A percentile compares a stretch with the other conserved stretches of the same genome.
Evolutionary conservation across 1,139 yeast genomes (phyloP).

Genomic region (Diutina pseudorugosa): DNA sequence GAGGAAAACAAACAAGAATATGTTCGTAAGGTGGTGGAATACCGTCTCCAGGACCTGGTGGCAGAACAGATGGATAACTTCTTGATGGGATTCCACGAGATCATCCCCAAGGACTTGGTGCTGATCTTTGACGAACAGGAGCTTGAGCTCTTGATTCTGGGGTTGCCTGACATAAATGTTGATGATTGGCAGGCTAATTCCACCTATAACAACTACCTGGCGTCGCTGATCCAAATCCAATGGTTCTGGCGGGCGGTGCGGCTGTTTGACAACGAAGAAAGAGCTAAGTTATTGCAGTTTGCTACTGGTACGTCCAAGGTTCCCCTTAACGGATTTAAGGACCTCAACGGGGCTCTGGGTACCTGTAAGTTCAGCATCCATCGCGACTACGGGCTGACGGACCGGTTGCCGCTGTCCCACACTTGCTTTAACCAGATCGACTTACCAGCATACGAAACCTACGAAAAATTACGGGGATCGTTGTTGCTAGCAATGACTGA

Average conservation of each 20-base stretch:
- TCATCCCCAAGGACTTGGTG: conserved; percentile 78
- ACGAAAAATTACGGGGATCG: conserved; percentile 75
- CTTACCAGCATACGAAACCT: conserved; percentile 84
- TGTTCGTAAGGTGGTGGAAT: conserved; percentile 77
- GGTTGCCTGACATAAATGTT: conserved; percentile 92
- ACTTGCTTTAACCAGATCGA: conserved; percentile 95
- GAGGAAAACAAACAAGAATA: conserved; percentile 88
- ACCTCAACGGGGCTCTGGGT: conserved; percentile 81
- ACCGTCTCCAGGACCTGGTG: conserved; percentile 72
- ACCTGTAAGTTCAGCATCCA: conserved; percentile 81
- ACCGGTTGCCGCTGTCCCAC: conserved; percentile 88
- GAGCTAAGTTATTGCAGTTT: conserved; percentile 88
- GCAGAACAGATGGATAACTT: conserved; percentile 82
- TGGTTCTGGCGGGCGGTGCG: conserved; percentile 99
- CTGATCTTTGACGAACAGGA: conserved; percentile 94
- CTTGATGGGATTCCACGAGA: conserved; percentile 79
- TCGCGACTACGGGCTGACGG: conserved; percentile 76
- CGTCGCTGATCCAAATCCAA: conserved; percentile 78
- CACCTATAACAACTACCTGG: conserved; percentile 69
- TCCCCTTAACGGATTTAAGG: conserved; percentile 88
- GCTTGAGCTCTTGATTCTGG: conserved; percentile 81
- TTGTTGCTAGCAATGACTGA: conserved; percentile 80
- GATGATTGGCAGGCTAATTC: conserved; percentile 92
- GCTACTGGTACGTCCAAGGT: conserved; percentile 97
- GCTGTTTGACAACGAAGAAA: conserved; percentile 86